Percentiles rank a stretch among this genome's conserved stretches.
These are phyloP conservation scores for Periconia sp. DNA, from an alignment of 2,329 filamentous ascomycete species.

Conservation along the genomic window DNA sequence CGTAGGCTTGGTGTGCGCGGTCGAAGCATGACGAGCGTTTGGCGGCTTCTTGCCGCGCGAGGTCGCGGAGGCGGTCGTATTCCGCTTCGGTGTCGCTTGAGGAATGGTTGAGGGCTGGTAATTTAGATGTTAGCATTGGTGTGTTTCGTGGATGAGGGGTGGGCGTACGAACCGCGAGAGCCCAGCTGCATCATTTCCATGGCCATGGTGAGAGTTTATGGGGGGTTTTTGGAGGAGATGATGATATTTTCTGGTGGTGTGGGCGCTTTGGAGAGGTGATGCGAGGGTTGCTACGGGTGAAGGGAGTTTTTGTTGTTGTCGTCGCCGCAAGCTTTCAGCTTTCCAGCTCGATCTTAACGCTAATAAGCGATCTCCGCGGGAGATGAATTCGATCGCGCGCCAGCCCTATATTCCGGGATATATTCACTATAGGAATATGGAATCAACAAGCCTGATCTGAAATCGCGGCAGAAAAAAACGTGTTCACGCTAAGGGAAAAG, in stretches of 20 bases:
- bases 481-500: neutral
- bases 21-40: constrained; percentile 80
- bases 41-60: constrained; percentile 77
- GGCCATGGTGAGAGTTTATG: constrained; percentile 22
- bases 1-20: constrained; percentile 71
- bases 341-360: constrained; percentile 3
- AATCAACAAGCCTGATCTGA: no score
- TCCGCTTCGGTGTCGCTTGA: constrained; percentile 65
- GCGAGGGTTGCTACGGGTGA: neutral
- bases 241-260: neutral
- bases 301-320: constrained; percentile 8
- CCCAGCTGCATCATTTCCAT: constrained; percentile 40
- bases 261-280: neutral
- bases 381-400: constrained; percentile 14
- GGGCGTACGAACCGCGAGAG: constrained; percentile 32
- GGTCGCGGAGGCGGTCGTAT: constrained; percentile 85
- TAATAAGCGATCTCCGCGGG: constrained; percentile 27
- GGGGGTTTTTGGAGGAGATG: neutral
- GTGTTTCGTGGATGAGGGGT: neutral
- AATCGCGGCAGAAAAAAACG: no score
- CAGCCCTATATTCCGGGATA: neutral
- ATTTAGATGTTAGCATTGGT: neutral
- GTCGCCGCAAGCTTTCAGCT: constrained; percentile 14
- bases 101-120: constrained; percentile 38
- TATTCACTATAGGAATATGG: no score